Percentiles rank a stretch among this genome's conserved stretches.
Conservation (phyloP, 306 rosid genomes). For the Castanospermum australe region DNA sequence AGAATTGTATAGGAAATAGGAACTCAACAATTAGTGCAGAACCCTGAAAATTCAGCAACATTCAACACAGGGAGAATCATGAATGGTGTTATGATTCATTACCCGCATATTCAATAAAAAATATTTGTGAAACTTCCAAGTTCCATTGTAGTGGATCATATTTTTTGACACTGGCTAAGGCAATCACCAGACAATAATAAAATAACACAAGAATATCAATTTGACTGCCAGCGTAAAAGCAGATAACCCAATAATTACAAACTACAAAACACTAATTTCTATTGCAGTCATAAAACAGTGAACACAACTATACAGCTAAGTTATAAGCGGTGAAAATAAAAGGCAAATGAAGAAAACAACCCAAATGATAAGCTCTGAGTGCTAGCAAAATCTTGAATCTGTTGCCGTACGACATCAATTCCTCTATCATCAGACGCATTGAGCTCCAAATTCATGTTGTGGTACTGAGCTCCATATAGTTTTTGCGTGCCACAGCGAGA, state of each 20-base stretch:
- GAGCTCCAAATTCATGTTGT: constrained; percentile 83
- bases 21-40: neutral
- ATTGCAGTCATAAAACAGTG: neutral
- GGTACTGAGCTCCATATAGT: constrained; percentile 65
- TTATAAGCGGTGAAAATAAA: neutral
- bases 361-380: constrained; percentile 91
- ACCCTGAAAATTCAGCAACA: neutral
- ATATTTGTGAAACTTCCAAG: neutral
- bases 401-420: constrained; percentile 89
- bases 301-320: neutral
- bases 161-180: neutral
- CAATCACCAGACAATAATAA: neutral
- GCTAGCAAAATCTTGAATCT: constrained; percentile 96
- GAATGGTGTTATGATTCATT: neutral
- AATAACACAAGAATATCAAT: neutral
- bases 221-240: neutral
- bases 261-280: neutral
- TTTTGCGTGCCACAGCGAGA: constrained; percentile 66
- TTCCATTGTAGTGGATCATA: neutral
- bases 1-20: neutral
- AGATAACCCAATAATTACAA: neutral
- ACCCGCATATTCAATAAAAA: neutral
- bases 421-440: constrained; percentile 98
- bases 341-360: constrained; percentile 42
- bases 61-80: neutral